Conservation (phyloP, 305 asterid genomes). For the Solanum hybrid region DNA sequence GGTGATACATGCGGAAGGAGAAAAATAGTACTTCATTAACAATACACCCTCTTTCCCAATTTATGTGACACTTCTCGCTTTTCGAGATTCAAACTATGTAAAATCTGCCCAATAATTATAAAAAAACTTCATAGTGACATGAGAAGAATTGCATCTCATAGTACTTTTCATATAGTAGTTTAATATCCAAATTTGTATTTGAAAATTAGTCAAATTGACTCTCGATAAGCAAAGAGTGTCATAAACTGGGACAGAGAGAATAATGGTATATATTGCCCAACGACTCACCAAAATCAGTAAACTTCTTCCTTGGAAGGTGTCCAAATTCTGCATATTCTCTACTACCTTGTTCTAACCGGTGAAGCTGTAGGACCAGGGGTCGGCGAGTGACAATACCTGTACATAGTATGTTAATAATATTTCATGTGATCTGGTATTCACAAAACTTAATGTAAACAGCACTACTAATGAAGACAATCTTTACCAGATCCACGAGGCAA, state of each 20-base stretch:
- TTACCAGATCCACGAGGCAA: constrained; percentile 92
- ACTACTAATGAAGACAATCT: not conserved
- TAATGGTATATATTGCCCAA: not conserved
- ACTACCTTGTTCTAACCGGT: constrained; percentile 66
- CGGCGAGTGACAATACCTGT: constrained; percentile 96
- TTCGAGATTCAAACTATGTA: not conserved
- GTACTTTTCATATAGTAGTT: not conserved
- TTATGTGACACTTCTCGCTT: not conserved
- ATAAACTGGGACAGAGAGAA: not conserved
- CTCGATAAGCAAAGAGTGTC: not conserved
- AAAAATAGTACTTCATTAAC: not conserved
- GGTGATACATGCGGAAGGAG: not conserved
- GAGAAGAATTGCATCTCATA: not conserved
- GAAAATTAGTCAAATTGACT: not conserved
- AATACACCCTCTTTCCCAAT: not conserved
- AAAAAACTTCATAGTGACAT: not conserved
- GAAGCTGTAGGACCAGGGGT: constrained; percentile 95
- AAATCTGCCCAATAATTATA: not conserved
- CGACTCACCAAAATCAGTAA: constrained; percentile 76
- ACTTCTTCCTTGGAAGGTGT: constrained; percentile 82
- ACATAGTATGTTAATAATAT: constrained; percentile 3
- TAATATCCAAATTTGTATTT: not conserved
- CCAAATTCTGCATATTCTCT: constrained; percentile 96
- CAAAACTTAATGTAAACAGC: not conserved
- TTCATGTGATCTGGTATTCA: constrained; percentile 7